Evolutionary conservation across 768 basidiomycete species (phyloP).

Genomic region (Xerocomus potaroensis): DNA sequence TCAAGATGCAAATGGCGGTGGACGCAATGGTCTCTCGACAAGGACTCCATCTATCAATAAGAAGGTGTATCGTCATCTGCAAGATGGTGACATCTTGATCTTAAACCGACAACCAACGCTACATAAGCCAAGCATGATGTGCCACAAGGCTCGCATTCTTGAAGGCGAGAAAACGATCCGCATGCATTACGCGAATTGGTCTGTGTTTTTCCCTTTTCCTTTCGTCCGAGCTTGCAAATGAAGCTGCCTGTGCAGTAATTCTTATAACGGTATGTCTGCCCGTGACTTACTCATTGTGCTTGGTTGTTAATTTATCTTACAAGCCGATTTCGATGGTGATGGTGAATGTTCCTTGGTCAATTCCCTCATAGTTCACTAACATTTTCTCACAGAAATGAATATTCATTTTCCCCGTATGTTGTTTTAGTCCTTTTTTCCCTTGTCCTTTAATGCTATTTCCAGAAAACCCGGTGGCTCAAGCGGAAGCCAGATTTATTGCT

Average conservation of each 20-base stretch:
- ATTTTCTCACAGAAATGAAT: constrained; percentile 81
- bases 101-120: constrained; percentile 97
- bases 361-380: constrained; percentile 3
- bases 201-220: constrained; percentile 24
- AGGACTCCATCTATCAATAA: constrained; percentile 83
- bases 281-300: constrained; percentile 1
- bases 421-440: neutral
- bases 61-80: constrained; percentile 94
- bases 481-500: constrained; percentile 91
- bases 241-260: constrained; percentile 59
- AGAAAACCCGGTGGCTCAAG: constrained; percentile 95
- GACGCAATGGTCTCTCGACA: constrained; percentile 61
- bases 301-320: constrained; percentile 7
- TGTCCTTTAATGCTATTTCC: neutral
- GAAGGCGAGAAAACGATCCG: constrained; percentile 98
- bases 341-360: constrained; percentile 39
- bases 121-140: constrained; percentile 99
- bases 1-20: constrained; percentile 54
- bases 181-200: constrained; percentile 99
- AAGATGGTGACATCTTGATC: constrained; percentile 92
- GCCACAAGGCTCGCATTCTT: constrained; percentile 86
- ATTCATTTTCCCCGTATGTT: constrained; percentile 95
- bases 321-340: constrained; percentile 92
- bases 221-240: constrained; percentile 4
- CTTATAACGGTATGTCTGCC: constrained; percentile 77